Percentiles rank a stretch among this genome's conserved stretches.
These are phyloP conservation scores for Voacanga thouarsii DNA, from an alignment of 257 asterid genomes.

Conservation along the genomic window DNA sequence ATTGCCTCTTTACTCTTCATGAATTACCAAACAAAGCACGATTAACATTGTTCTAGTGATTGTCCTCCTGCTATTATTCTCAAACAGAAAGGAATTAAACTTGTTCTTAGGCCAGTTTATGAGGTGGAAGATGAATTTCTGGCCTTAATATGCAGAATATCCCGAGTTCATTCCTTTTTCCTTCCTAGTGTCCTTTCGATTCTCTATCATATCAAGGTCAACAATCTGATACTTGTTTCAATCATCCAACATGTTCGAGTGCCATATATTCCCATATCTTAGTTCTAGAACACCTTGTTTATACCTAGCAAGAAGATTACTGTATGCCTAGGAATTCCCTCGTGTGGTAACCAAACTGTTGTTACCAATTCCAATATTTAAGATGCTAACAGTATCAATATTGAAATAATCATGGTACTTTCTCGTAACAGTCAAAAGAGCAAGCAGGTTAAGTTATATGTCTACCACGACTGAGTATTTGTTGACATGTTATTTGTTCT, in stretches of 20 bases:
- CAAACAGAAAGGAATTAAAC: background rate
- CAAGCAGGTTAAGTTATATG: too few species aligned
- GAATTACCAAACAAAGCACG: background rate
- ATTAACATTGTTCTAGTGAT: background rate
- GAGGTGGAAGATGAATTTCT: background rate
- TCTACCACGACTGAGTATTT: too few species aligned
- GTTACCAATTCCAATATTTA: too few species aligned
- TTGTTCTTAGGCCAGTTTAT: conserved; percentile 15
- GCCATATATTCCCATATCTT: background rate
- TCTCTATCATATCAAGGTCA: background rate
- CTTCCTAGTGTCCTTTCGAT: background rate
- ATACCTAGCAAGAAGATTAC: background rate
- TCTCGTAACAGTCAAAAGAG: too few species aligned
- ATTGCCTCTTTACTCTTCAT: too few species aligned
- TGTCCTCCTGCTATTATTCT: background rate
- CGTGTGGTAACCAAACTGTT: too few species aligned
- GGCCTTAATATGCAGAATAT: background rate
- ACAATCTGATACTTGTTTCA: background rate
- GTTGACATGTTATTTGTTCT: too few species aligned
- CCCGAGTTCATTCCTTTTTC: background rate
- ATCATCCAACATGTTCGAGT: background rate
- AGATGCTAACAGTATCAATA: too few species aligned
- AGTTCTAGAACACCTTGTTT: background rate
- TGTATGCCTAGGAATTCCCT: background rate
- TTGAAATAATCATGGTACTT: too few species aligned